Evolutionary conservation across 1,139 yeast species (phyloP).

Genomic region (Yamadazyma diospyri): DNA sequence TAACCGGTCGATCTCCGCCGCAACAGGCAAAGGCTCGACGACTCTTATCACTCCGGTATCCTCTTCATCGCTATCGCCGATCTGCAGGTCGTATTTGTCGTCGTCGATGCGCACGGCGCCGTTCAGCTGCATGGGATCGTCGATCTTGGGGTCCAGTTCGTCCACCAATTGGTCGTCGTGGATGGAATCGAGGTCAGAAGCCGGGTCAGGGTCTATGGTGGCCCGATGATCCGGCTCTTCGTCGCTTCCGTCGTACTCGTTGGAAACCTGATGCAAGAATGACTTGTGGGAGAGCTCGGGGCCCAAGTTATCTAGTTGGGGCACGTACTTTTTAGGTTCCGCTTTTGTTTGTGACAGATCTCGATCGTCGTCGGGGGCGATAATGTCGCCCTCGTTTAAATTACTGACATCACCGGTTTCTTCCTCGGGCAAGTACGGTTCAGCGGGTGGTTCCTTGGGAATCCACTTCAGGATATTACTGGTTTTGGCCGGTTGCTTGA

Average conservation of each 20-base stretch:
- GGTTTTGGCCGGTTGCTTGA: not conserved
- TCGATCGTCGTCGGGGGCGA: constrained; percentile 4
- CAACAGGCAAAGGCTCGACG: constrained; percentile 11
- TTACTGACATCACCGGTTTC: not conserved
- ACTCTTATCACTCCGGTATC: constrained; percentile 4
- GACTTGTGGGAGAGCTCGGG: constrained; percentile 7
- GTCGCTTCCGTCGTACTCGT: constrained; percentile 16
- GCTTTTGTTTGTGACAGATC: no score
- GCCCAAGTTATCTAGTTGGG: constrained; percentile 11
- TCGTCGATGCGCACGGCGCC: constrained; percentile 10
- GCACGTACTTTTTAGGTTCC: constrained; percentile 12
- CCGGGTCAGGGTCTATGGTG: constrained; percentile 9
- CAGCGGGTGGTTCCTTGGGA: not conserved
- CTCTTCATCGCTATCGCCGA: constrained; percentile 14
- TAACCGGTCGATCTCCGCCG: constrained; percentile 14
- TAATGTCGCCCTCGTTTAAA: constrained; percentile 13
- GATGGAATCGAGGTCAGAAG: constrained; percentile 7
- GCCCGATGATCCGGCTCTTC: constrained; percentile 13
- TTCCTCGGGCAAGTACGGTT: not conserved
- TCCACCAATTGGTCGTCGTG: constrained; percentile 11
- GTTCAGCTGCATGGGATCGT: no score
- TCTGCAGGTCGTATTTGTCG: constrained; percentile 22
- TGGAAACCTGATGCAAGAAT: constrained; percentile 10
- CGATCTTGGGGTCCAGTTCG: constrained; percentile 7
- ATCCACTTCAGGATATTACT: constrained; percentile 8